Base-by-base conservation (phyloP, 2,329 filamentous ascomycete genomes). In the Polytolypa hystricis region DNA sequence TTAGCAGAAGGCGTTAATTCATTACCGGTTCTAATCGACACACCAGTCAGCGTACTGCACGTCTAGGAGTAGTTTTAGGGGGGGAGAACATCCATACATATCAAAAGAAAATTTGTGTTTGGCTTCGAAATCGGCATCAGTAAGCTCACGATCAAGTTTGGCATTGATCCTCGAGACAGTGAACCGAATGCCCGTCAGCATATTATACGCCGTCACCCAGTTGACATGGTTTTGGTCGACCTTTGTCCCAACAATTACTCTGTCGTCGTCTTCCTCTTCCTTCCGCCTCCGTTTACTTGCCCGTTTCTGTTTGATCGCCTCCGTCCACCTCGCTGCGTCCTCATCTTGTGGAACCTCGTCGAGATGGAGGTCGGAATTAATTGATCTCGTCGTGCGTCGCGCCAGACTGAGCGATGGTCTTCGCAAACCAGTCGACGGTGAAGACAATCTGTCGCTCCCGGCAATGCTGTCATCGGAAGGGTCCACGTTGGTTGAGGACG, bases 31-130 rank as follows among this genome's bases (percentile, higher is more conserved):
- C 83, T 87, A 53, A n/a, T 39, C 35, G 26, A 38, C 19, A 23
- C 20, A 51, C 66, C 49, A 71, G 66, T 45, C 36, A 40, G 35
- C 23, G 35, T 17, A 21, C n/a, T n/a, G n/a, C n/a, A n/a, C n/a
- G n/a, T n/a, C n/a, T n/a, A n/a, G n/a, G n/a, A n/a, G n/a, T n/a
- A n/a, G n/a, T n/a, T n/a, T n/a, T n/a, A n/a, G n/a, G n/a, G n/a
- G n/a, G n/a, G n/a, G n/a, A n/a, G n/a, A n/a, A n/a, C n/a, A n/a
- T n/a, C n/a, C n/a, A n/a, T 70, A 89, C 82, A 96, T 93, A 62
- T 96, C 91, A 70, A 98, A 98, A 31, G 87, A 95, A 56, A 93
- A 95, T 67, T 98, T 98, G 62, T 96, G 85, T 65, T 84, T 87
- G 45, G 84, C 81, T 42, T 85, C 75, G 64, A 98, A 98, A 65